Conservation (phyloP, 352 stramenopile species). For the Thalassiosira livingstoniorum region DNA sequence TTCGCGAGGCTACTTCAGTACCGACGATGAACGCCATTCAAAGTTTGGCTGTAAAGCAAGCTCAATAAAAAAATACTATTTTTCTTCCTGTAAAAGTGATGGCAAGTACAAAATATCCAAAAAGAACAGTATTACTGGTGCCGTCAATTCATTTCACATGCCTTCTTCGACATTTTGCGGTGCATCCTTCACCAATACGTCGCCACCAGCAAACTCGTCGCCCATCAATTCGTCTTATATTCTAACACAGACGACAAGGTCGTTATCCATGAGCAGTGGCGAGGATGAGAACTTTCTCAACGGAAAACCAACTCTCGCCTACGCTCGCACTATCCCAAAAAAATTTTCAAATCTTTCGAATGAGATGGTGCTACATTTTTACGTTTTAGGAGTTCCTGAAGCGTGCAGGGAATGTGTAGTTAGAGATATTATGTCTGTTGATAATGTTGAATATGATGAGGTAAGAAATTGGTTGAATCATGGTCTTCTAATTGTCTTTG, state of each 20-base stretch:
- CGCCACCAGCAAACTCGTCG: neutral
- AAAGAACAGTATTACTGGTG: neutral
- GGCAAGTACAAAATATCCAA: neutral
- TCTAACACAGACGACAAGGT: neutral
- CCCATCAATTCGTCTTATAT: neutral
- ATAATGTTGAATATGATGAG: constrained; percentile 46
- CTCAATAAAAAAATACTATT: too few relatives aligned
- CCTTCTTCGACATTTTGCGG: neutral
- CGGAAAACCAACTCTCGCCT: constrained; percentile 42
- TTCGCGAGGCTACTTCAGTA: too few relatives aligned
- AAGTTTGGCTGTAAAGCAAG: too few relatives aligned
- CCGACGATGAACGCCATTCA: too few relatives aligned
- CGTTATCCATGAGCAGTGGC: neutral
- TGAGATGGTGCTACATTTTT: constrained; percentile 42
- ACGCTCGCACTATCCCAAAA: constrained; percentile 35
- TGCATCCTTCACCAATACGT: neutral
- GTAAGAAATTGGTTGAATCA: constrained; percentile 18
- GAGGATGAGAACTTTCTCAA: constrained; percentile 15
- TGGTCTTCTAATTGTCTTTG: neutral
- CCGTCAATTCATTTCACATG: neutral
- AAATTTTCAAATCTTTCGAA: constrained; percentile 8
- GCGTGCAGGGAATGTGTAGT: constrained; percentile 47
- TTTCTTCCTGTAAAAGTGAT: too few relatives aligned
- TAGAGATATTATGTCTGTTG: constrained; percentile 46
- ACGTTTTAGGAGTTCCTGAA: constrained; percentile 30